These are phyloP conservation scores for Penium margaritaceum DNA, from an alignment of 139 green algal species.

Conservation along the genomic window DNA sequence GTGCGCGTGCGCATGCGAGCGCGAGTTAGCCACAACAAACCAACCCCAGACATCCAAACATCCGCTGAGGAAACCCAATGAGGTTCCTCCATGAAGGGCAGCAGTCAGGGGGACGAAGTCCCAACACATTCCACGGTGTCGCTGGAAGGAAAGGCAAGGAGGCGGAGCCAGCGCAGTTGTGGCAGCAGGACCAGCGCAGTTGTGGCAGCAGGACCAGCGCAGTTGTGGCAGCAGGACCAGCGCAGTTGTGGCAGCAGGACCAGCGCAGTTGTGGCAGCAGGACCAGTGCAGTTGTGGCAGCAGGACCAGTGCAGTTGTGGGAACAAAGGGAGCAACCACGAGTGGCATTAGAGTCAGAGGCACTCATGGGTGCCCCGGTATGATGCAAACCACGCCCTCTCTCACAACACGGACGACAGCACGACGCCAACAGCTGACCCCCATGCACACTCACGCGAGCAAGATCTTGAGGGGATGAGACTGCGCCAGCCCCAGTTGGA, in stretches of 20 bases:
- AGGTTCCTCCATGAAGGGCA: background rate
- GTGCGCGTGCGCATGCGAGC: background rate
- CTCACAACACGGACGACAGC: background rate
- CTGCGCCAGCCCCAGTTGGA: constrained; percentile 2
- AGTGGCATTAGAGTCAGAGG: too few relatives aligned
- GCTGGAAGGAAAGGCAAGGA: background rate
- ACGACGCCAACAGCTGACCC: background rate
- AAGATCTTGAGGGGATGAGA: constrained; percentile 30
- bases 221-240: too few relatives aligned
- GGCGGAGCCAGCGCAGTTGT: too few relatives aligned
- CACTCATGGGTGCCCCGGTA: background rate
- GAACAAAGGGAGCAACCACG: too few relatives aligned
- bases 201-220: too few relatives aligned
- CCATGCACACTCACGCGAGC: constrained; percentile 22
- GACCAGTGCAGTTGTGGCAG: background rate
- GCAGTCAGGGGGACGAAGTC: background rate
- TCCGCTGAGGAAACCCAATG: background rate
- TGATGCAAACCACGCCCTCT: background rate
- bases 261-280: too few relatives aligned
- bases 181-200: too few relatives aligned
- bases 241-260: too few relatives aligned
- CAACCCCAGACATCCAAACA: background rate
- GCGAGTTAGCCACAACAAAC: background rate
- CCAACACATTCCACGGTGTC: background rate
- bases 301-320: background rate